Evolutionary conservation across 495 filamentous ascomycete species (phyloP).

Genomic region (Penicillium taxi): DNA sequence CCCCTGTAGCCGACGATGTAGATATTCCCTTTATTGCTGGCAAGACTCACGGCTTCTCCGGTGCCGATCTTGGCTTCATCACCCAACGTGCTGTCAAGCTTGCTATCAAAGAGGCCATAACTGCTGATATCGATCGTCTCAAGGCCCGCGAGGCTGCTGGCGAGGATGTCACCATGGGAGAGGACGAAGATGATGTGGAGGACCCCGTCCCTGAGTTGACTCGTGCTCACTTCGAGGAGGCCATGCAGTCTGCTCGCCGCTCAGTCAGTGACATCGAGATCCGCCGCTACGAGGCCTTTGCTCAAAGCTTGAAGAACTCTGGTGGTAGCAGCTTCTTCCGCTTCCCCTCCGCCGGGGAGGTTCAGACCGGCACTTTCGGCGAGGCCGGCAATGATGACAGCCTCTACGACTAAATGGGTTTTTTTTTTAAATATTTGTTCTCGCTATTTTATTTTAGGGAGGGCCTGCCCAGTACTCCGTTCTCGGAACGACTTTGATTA

Average conservation of each 20-base stretch:
- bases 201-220: slow-evolving; percentile 97
- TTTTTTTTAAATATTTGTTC: slow-evolving; percentile 10
- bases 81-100: slow-evolving; percentile 98
- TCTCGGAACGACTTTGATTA: too few relatives aligned
- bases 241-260: slow-evolving; percentile 85
- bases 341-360: slow-evolving; percentile 72
- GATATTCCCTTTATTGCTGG: slow-evolving; percentile 86
- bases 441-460: too few relatives aligned
- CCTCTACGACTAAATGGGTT: slow-evolving; percentile 58
- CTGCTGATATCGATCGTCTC: slow-evolving; percentile 73
- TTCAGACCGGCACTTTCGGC: slow-evolving; percentile 60
- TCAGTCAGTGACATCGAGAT: slow-evolving; percentile 97
- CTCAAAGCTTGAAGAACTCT: slow-evolving; percentile 96
- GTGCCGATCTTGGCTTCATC: slow-evolving; percentile 98
- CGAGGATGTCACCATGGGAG: slow-evolving; percentile 69
- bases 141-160: slow-evolving; percentile 86
- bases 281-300: slow-evolving; percentile 94
- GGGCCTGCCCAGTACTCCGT: too few relatives aligned
- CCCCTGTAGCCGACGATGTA: slow-evolving; percentile 80
- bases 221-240: slow-evolving; percentile 95
- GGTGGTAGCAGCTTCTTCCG: slow-evolving; percentile 94
- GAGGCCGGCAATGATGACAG: slow-evolving; percentile 82
- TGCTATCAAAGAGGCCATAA: slow-evolving; percentile 96
- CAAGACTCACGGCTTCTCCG: slow-evolving; percentile 97
- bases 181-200: slow-evolving; percentile 68